phyloP scores from a whole-genome alignment of 2,329 filamentous ascomycete species.

The Magnaporthiopsis incrustans region DNA sequence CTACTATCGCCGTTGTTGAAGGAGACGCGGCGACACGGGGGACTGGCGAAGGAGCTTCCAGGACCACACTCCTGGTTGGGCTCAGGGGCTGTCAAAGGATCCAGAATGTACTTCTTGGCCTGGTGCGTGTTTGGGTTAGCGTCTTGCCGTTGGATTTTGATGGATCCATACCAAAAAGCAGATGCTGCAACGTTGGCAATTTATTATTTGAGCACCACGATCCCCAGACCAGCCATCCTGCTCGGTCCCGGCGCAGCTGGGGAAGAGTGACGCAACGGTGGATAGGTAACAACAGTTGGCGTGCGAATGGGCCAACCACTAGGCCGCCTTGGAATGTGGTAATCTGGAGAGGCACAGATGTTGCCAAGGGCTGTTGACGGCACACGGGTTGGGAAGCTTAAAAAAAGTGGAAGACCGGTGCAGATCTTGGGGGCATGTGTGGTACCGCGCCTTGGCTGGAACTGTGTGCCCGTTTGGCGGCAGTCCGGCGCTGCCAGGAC shows the following conservation, averaged over 20 bases:
- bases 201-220: neutral
- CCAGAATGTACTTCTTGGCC: conserved; percentile 60
- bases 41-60: conserved; percentile 45
- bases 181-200: neutral
- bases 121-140: conserved; percentile 23
- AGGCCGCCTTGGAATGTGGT: neutral
- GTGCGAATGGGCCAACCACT: neutral
- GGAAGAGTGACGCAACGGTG: conserved; percentile 1
- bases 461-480: neutral
- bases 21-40: conserved; percentile 15
- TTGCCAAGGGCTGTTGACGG: neutral
- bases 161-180: neutral
- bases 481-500: neutral
- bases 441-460: neutral
- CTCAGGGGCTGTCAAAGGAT: conserved; percentile 60
- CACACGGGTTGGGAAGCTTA: neutral
- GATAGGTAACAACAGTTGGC: neutral
- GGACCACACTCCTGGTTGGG: conserved; percentile 60
- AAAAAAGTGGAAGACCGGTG: neutral
- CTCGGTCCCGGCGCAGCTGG: neutral
- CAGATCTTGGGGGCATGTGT: neutral
- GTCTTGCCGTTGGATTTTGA: neutral
- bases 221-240: neutral
- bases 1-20: conserved; percentile 11
- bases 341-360: neutral